Evolutionary conservation across 108 stramenopile genomes (phyloP), one percentile per base, ranked within the genome.

Genomic region (Fragilaria radians): DNA sequence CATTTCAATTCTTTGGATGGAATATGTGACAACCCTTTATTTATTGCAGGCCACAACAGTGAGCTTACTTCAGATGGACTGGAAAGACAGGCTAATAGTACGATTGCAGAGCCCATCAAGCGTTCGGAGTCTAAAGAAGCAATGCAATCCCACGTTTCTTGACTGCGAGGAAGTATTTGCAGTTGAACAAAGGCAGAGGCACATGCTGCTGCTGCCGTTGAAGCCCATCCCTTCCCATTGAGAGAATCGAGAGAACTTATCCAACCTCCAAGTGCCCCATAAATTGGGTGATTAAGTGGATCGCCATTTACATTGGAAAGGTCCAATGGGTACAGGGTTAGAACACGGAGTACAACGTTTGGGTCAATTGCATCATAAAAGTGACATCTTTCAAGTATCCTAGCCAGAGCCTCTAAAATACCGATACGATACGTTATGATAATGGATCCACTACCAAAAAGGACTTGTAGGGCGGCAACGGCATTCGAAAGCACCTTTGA

Each of bases 31-130:
- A 93, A 53, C 7, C 87, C 91, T 60, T 87, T 87, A 50, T 77
- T 68, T 4, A 93, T 79, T 2, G 91, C 87, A 21, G 87, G 88
- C 91, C 87, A 89, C 5, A 93, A 57, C 26, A 85, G 52, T 58
- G 68, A 78, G 21, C 78, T 68, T 32, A 63, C 66, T 14, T 57
- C 19, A 46, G 55, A 27, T 1, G 24, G 60, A 34, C 76, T 64
- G 2, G 42, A 60, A 19, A 88, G 42, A 3, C 63, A 58, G 46
- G 75, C 74, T 32, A 80, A 53, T 0, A 73, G 34, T 3, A 61
- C 42, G 5, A 79, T 59, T 9, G 78, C 64, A 73, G 78, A 57
- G 5, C 66, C 76, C 48, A 76, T 42, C 29, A 66, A 70, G 0
- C 53, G 36, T 27, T 80, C 83, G 17, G 50, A 22, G 9, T 50